These are phyloP conservation scores for Torulaspora maleeae DNA, from an alignment of 805 yeast species.

Conservation along the genomic window DNA sequence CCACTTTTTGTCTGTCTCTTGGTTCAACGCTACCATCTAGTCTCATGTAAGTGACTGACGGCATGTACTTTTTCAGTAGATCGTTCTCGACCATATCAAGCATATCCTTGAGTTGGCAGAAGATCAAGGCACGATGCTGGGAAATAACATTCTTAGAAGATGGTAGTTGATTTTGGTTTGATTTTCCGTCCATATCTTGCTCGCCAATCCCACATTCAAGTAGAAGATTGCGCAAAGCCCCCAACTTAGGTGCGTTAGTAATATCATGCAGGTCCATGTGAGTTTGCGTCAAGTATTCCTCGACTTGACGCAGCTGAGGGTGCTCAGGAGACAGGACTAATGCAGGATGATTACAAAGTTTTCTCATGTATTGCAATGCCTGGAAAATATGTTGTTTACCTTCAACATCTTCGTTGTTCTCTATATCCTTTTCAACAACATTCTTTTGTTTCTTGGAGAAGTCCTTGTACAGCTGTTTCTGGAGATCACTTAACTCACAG, in stretches of 20 bases:
- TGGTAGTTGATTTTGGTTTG: constrained; percentile 36
- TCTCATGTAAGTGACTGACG: constrained; percentile 88
- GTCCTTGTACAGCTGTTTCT: constrained; percentile 79
- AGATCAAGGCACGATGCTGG: constrained; percentile 91
- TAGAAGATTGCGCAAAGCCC: constrained; percentile 73
- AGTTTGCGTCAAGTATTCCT: constrained; percentile 51
- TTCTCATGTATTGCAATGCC: constrained; percentile 94
- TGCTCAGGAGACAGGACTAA: constrained; percentile 77
- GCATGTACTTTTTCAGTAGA: constrained; percentile 74
- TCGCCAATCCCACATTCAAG: constrained; percentile 84
- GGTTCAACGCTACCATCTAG: constrained; percentile 94
- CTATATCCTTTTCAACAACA: constrained; percentile 60
- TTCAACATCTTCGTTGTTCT: constrained; percentile 43
- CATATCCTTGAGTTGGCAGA: constrained; percentile 97
- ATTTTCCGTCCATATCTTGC: constrained; percentile 36
- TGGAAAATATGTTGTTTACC: constrained; percentile 92
- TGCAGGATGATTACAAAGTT: constrained; percentile 94
- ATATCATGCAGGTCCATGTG: constrained; percentile 63
- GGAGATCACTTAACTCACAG: constrained; percentile 90
- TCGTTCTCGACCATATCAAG: constrained; percentile 93
- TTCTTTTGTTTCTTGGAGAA: constrained; percentile 82
- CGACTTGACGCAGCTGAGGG: constrained; percentile 74
- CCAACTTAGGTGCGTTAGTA: constrained; percentile 83
- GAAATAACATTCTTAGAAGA: constrained; percentile 58
- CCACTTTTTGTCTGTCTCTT: constrained; percentile 84